phyloP scores from a whole-genome alignment of 257 asterid genomes.

The Linderniella brevidens region DNA sequence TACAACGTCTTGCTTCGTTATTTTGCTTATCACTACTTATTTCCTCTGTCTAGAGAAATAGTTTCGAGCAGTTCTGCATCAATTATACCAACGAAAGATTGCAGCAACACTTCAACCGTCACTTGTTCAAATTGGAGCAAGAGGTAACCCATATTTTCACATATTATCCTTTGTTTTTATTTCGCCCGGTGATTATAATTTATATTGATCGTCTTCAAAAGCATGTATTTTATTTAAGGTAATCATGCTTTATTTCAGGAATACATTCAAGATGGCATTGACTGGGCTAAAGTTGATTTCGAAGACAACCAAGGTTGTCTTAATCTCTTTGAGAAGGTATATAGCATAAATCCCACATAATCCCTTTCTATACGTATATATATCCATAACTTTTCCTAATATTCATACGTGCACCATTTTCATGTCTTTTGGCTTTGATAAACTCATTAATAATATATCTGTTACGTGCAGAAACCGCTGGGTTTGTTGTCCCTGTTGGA shows the following conservation, averaged over 20 bases:
- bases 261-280: conserved; percentile 95
- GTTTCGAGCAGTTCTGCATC: conserved; percentile 97
- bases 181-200: background rate
- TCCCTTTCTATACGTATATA: too few relatives aligned
- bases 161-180: background rate
- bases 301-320: conserved; percentile 98
- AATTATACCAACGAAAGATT: conserved; percentile 95
- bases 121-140: conserved; percentile 94
- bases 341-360: too few relatives aligned
- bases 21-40: conserved; percentile 9
- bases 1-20: conserved; percentile 7
- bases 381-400: too few relatives aligned
- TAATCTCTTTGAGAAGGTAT: conserved; percentile 90
- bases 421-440: background rate
- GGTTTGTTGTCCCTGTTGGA: conserved; percentile 81
- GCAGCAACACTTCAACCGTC: conserved; percentile 97
- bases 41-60: conserved; percentile 48
- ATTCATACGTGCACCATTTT: background rate
- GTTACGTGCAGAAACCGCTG: conserved; percentile 56
- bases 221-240: too few relatives aligned
- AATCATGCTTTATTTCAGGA: conserved; percentile 19
- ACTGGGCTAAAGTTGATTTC: conserved; percentile 92
- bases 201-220: background rate
- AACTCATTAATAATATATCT: background rate
- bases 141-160: conserved; percentile 36